phyloP scores from a whole-genome alignment of 768 basidiomycete genomes.

The Arthromyces matolae region DNA sequence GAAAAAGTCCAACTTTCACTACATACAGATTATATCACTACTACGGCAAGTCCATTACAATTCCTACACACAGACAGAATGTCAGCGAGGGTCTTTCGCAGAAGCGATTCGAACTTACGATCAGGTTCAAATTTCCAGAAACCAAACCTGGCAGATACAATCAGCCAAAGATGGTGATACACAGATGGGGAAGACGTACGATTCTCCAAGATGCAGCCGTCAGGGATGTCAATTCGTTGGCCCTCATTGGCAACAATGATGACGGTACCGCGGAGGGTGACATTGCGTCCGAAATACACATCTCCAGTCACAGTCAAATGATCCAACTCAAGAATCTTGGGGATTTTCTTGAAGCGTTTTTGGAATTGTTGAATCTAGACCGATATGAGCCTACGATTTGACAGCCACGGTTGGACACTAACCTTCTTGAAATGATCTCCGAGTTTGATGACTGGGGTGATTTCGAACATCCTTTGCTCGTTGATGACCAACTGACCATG shows the following conservation, averaged over 20 bases:
- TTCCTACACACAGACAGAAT: constrained; percentile 20
- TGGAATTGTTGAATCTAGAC: constrained; percentile 79
- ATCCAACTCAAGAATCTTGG: constrained; percentile 85
- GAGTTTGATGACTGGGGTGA: constrained; percentile 93
- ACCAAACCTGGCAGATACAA: constrained; percentile 49
- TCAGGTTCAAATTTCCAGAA: constrained; percentile 85
- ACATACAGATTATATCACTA: not conserved
- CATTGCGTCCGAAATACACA: constrained; percentile 85
- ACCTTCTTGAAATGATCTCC: constrained; percentile 98
- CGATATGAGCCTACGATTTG: not conserved
- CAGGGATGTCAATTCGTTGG: constrained; percentile 78
- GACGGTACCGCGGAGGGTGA: constrained; percentile 85
- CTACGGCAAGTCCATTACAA: constrained; percentile 19
- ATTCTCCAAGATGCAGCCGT: constrained; percentile 77
- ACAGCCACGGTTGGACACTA: not conserved
- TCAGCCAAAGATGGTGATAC: not conserved
- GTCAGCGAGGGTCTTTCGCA: not conserved
- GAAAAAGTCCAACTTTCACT: constrained; percentile 13
- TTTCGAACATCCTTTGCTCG: constrained; percentile 76
- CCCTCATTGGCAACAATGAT: constrained; percentile 85
- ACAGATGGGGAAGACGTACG: constrained; percentile 29
- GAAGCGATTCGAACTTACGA: constrained; percentile 35
- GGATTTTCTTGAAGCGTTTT: constrained; percentile 94
- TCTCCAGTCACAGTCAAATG: constrained; percentile 93
- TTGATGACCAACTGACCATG: constrained; percentile 89